A percentile compares a stretch with the other conserved stretches of the same genome.
phyloP scores from a whole-genome alignment of 495 filamentous ascomycete species.

The Neurospora tetrasperma region DNA sequence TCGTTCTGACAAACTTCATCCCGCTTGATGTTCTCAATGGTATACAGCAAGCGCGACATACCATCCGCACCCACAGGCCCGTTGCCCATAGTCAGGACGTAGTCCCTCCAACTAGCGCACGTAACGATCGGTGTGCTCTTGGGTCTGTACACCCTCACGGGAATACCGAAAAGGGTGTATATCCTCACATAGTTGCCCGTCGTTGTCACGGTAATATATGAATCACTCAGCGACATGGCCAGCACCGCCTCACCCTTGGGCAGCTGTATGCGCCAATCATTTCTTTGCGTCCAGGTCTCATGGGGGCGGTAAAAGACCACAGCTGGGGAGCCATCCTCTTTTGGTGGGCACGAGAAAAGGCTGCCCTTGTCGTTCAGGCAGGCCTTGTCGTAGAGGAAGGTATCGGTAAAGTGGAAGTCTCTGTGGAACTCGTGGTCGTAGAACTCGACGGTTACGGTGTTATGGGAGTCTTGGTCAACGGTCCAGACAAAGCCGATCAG shows the following conservation, averaged over 20 bases:
- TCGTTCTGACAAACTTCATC: constrained; percentile 89
- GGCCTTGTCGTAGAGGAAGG: constrained; percentile 91
- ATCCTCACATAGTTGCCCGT: constrained; percentile 78
- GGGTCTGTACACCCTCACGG: constrained; percentile 77
- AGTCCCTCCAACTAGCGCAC: constrained; percentile 87
- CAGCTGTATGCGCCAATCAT: constrained; percentile 80
- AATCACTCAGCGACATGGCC: constrained; percentile 85
- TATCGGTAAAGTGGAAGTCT: constrained; percentile 96
- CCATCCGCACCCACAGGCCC: constrained; percentile 75
- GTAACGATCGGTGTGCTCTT: constrained; percentile 84
- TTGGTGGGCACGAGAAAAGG: constrained; percentile 74
- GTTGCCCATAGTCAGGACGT: constrained; percentile 88
- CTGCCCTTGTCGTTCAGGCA: constrained; percentile 75
- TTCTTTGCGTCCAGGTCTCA: constrained; percentile 86
- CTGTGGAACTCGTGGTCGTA: constrained; percentile 86
- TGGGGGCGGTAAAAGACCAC: constrained; percentile 95
- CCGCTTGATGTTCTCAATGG: constrained; percentile 83
- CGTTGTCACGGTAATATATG: constrained; percentile 80
- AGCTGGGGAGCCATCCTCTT: constrained; percentile 50
- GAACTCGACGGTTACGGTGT: constrained; percentile 96
- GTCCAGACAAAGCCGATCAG: constrained; percentile 94
- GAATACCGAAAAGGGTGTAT: constrained; percentile 86
- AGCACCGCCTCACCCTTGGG: constrained; percentile 71
- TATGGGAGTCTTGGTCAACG: constrained; percentile 84
- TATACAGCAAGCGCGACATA: constrained; percentile 64